These are phyloP conservation scores for Rutstroemia sp. DNA, from an alignment of 2,329 filamentous ascomycete species.

Conservation along the genomic window DNA sequence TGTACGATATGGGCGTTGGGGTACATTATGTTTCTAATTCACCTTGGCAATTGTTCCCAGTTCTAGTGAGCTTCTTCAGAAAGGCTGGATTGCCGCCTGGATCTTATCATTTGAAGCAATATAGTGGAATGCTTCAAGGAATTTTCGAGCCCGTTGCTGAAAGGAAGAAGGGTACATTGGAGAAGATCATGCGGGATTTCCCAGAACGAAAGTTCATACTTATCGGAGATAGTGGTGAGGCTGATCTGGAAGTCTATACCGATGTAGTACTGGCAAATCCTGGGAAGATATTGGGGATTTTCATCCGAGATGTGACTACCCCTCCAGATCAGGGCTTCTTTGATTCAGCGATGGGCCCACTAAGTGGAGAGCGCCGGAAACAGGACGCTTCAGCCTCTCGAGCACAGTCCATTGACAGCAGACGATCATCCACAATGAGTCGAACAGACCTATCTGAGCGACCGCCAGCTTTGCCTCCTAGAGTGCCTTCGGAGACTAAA, in stretches of 20 bases:
- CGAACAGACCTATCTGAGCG: constrained; percentile 14
- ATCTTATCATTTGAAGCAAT: constrained; percentile 92
- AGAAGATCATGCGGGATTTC: constrained; percentile 82
- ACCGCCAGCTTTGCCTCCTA: constrained; percentile 23
- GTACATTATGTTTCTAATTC: constrained; percentile 99
- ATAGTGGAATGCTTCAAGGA: constrained; percentile 92
- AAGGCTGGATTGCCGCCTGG: constrained; percentile 74
- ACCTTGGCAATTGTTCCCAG: constrained; percentile 93
- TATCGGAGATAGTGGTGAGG: constrained; percentile 92
- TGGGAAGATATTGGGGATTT: constrained; percentile 72
- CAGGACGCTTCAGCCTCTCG: constrained; percentile 11
- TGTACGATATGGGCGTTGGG: constrained; percentile 74
- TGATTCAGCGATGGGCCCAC: constrained; percentile 39
- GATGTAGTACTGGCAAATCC: constrained; percentile 84
- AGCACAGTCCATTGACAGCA: constrained; percentile 17
- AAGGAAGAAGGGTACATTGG: constrained; percentile 81
- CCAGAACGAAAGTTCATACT: constrained; percentile 83
- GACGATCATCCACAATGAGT: constrained; percentile 10
- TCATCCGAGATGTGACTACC: constrained; percentile 93
- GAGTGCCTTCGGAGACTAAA: constrained; percentile 19
- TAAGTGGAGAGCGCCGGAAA: constrained; percentile 20
- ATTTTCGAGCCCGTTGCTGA: constrained; percentile 98
- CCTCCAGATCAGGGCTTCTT: constrained; percentile 69
- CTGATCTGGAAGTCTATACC: constrained; percentile 93
- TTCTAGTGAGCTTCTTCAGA: constrained; percentile 79